Base-by-base conservation (phyloP, 805 yeast species). In the Candida yuanshanica region DNA sequence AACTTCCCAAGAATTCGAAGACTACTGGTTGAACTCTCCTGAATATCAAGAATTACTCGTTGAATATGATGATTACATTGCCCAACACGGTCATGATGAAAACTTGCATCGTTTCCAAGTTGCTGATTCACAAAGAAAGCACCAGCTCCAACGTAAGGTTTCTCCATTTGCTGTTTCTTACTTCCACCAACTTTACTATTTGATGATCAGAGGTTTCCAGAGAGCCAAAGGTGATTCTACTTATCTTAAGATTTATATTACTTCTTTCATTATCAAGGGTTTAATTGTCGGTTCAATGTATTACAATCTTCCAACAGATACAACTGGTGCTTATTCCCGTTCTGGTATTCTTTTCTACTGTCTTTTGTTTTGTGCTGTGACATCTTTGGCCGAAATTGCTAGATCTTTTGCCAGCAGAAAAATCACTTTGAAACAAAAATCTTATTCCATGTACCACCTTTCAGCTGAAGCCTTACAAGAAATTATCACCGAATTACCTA, bases 381-480 rank as follows among this genome's bases (percentile, higher is more conserved):
- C 70, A 64, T 70, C 73, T 35, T 49, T 74, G 37, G 75, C 79
- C 4, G 75, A 72, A 44, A 62, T 72, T 24, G 55, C 69, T 37
- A 62, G 62, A 25, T 57, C 72, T 52, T 67, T 77, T 50, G 72
- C 64, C 17, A 67, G 74, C 35, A 69, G 83, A 48, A 74, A 80
- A 36, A 77, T 85, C 47, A 70, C 82, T 21, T 74, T 74, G 52
- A 84, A 85, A 55, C 95, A 85, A 58, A 79, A 80, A 54, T 71
- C 74, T 34, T 85, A 81, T 50, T 79, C 87, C 0, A 71, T 84
- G 44, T 86, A 81, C 58, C 78, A 79, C 43, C 89, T 89, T 5
- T 72, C 88, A 8, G 79, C 86, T 4, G 93, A 85, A 56, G 84
- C 87, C 1, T 50, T 84, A 7, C 81, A 87, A 0, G 64, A 77